Evolutionary conservation across 495 filamentous ascomycete species (phyloP).

Genomic region (Xanthoparmelia taractica): DNA sequence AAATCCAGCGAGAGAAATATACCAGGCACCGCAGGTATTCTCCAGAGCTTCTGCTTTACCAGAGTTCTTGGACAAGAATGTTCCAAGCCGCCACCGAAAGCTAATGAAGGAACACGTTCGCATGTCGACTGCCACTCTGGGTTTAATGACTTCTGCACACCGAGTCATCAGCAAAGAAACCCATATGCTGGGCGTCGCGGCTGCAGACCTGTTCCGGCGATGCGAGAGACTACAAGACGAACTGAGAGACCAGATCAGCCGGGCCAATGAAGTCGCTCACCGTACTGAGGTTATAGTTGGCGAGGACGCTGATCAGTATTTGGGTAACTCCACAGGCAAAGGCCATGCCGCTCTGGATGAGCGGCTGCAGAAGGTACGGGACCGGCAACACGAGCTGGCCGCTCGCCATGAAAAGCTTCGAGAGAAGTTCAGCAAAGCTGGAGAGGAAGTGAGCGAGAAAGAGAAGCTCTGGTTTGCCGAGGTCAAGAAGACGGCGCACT

Average conservation of each 20-base stretch:
- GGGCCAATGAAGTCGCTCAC: conserved; percentile 57
- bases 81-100: conserved; percentile 53
- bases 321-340: conserved; percentile 33
- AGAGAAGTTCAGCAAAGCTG: conserved; percentile 49
- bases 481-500: conserved; percentile 44
- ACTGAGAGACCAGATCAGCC: conserved; percentile 60
- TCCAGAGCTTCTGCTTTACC: conserved; percentile 51
- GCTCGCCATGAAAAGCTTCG: conserved; percentile 58
- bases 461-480: conserved; percentile 63
- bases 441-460: conserved; percentile 63
- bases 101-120: conserved; percentile 63
- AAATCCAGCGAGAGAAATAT: conserved; percentile 30
- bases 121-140: conserved; percentile 65
- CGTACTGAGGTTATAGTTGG: conserved; percentile 60
- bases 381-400: conserved; percentile 51
- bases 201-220: conserved; percentile 72
- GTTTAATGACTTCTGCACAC: conserved; percentile 69
- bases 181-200: conserved; percentile 59
- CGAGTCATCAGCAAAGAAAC: conserved; percentile 68
- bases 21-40: conserved; percentile 60
- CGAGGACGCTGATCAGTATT: conserved; percentile 45
- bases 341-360: conserved; percentile 38
- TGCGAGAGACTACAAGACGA: conserved; percentile 67
- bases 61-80: conserved; percentile 49
- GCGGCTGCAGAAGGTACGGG: conserved; percentile 51